phyloP scores from a whole-genome alignment of 768 basidiomycete species.

The Macrolepiota albuminosa region DNA sequence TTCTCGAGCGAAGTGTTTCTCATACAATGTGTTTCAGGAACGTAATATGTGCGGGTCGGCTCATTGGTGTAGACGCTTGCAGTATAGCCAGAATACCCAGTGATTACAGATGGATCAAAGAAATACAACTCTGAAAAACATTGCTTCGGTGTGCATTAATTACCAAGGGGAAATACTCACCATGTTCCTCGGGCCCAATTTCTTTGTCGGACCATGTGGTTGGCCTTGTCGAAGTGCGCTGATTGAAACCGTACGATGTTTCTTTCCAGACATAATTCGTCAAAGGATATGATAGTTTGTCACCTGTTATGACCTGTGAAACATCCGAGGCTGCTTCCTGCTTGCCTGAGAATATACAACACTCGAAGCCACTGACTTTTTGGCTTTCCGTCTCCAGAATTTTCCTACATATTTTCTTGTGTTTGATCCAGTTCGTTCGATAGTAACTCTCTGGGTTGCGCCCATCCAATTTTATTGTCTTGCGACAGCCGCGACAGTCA shows the following conservation, averaged over 20 bases:
- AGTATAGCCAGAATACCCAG: not conserved
- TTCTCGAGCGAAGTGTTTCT: too few relatives aligned
- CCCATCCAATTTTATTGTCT: constrained; percentile 17
- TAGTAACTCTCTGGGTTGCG: constrained; percentile 15
- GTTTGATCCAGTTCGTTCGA: constrained; percentile 19
- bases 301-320: not conserved
- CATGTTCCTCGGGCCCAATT: not conserved
- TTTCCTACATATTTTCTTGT: constrained; percentile 15
- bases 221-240: not conserved
- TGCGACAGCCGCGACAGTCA: constrained; percentile 15
- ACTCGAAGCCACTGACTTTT: not conserved
- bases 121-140: not conserved
- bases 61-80: not conserved
- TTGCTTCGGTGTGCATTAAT: not conserved
- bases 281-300: not conserved
- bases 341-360: not conserved
- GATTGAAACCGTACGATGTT: not conserved
- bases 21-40: not conserved
- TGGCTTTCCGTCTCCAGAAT: not conserved
- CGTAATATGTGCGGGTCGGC: too few relatives aligned
- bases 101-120: not conserved
- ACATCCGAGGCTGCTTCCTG: not conserved
- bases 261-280: not conserved
- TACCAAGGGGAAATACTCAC: not conserved
- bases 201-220: not conserved